Evolutionary conservation across 441 rosid species (phyloP), one percentile per base, ranked within the genome.

Genomic region (Eutrema salsugineum): DNA sequence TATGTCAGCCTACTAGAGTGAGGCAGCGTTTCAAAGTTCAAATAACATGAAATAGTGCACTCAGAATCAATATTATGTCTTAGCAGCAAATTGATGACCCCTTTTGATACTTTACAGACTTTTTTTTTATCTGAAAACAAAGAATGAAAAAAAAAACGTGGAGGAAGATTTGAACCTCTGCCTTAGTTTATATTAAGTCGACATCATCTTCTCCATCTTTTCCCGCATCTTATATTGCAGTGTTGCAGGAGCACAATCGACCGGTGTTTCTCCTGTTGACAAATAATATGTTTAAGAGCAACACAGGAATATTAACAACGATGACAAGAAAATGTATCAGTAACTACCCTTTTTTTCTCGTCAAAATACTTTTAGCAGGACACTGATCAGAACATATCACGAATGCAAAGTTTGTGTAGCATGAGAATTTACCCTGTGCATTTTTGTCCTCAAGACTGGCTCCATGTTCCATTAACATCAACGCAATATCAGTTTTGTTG

Each of bases 241-340:
- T 35, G 96, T 92, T 28, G 87, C 94, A 2, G 93, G 96, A 27
- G 98, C 97, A 77, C 97, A 92, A 77, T 94, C 98, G 59, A 94
- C 75, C 36, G 96, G 90, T 51, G 97, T 90, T 85, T 94, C 98
- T 63, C 98, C 96, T 89, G 70, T 22, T 14, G 12, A 42, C 9
- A 58, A 15, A 12, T 24, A 10, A 16, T 75, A 36, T 35, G 38
- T 16, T 60, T 42, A 20, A 24, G 7, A 54, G 19, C 33, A 33
- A 15, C 57, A 49, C 56, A 36, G 54, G 11, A 27, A 12, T n/a
- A 32, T 62, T 24, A 17, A 39, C 43, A 28, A 49, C 17, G 39
- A 58, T 1, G 43, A 56, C 54, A 55, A 47, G 5, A n/a, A 5
- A 16, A 27, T 22, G 22, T 32, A 46, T 9, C 12, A 16, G 20